Conservation (phyloP, 2,329 filamentous ascomycete species). For the Aureobasidium leucospermi region DNA sequence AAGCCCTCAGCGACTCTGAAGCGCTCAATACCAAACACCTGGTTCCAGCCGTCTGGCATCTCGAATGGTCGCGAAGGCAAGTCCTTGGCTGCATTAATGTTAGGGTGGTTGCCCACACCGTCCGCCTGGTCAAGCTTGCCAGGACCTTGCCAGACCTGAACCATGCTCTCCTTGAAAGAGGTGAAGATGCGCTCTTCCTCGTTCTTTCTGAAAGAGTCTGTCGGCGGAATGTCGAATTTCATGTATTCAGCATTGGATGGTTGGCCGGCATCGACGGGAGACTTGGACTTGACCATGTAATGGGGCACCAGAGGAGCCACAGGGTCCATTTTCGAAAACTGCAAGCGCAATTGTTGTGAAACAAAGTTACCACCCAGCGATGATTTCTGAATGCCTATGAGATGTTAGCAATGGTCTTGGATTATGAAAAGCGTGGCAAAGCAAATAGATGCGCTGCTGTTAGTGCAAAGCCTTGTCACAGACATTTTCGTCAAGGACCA, state of each 20-base stretch:
- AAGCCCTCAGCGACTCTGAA: constrained; percentile 81
- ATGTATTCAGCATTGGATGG: constrained; percentile 70
- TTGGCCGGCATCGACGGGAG: constrained; percentile 76
- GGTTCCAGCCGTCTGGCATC: constrained; percentile 94
- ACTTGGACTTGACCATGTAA: constrained; percentile 82
- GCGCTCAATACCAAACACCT: constrained; percentile 84
- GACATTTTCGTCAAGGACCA: background rate
- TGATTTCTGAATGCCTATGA: constrained; percentile 67
- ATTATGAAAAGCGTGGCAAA: background rate
- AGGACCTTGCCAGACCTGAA: constrained; percentile 84
- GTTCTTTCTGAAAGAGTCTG: constrained; percentile 67
- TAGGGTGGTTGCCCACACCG: constrained; percentile 44
- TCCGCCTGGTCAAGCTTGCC: constrained; percentile 51
- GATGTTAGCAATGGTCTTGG: background rate
- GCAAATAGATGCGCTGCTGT: background rate
- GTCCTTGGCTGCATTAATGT: constrained; percentile 66
- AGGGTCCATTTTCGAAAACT: constrained; percentile 62
- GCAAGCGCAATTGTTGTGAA: constrained; percentile 74
- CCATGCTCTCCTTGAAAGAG: constrained; percentile 96
- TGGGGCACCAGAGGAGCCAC: constrained; percentile 74
- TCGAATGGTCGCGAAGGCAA: constrained; percentile 84
- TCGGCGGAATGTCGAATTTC: constrained; percentile 55
- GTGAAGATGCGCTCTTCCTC: constrained; percentile 90
- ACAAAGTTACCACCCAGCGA: constrained; percentile 84
- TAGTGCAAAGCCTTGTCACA: background rate